Conservation (phyloP, 331 rosid genomes). For the Pyrus hybrid region DNA sequence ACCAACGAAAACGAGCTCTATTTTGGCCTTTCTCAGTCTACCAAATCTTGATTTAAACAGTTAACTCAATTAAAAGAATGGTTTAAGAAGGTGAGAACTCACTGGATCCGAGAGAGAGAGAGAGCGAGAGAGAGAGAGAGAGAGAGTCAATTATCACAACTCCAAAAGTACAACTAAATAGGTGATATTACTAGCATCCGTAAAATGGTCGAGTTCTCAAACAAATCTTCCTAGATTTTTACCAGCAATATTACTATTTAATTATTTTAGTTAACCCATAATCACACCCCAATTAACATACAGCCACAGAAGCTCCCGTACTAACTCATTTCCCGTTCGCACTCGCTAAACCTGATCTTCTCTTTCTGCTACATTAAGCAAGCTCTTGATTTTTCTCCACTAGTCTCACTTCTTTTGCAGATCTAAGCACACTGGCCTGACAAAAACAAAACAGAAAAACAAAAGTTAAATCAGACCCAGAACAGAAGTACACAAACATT, state of each 20-base stretch:
- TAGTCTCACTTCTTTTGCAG: conserved; percentile 80
- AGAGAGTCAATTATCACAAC: neutral
- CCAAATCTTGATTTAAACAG: neutral
- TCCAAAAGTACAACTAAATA: neutral
- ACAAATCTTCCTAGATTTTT: conserved; percentile 8
- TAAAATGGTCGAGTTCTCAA: neutral
- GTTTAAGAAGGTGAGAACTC: neutral
- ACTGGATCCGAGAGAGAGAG: neutral
- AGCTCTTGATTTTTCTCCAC: conserved; percentile 79
- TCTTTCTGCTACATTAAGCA: conserved; percentile 6
- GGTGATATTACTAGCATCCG: neutral
- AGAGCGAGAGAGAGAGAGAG: neutral
- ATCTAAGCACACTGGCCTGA: conserved; percentile 80
- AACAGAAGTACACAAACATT: neutral
- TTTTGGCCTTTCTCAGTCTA: no score
- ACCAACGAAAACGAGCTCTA: neutral
- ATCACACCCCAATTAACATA: neutral
- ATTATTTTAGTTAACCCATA: neutral
- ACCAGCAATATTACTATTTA: neutral
- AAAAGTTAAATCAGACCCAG: neutral
- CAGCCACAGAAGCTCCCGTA: neutral
- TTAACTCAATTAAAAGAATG: neutral
- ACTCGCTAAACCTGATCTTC: neutral
- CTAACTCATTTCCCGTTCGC: neutral
- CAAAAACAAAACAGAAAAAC: neutral